Conservation (phyloP, 306 rosid species). For the Psophocarpus tetragonolobus region DNA sequence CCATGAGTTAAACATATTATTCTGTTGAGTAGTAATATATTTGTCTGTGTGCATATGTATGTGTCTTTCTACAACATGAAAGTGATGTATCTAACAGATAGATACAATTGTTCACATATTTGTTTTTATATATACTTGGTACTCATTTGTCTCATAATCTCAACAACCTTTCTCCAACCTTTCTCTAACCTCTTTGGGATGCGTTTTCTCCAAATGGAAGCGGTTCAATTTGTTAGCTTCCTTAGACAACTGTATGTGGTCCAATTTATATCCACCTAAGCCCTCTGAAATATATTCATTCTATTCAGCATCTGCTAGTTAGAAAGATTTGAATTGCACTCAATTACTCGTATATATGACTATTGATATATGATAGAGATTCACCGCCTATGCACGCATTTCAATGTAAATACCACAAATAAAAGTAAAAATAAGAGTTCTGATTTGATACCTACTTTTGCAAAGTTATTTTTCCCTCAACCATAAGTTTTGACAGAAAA, state of each 20-base stretch:
- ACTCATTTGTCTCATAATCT: conserved; percentile 23
- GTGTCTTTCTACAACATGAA: not conserved
- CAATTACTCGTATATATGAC: too few relatives aligned
- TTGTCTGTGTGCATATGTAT: too few relatives aligned
- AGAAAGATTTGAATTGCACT: not conserved
- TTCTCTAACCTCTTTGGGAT: conserved; percentile 31
- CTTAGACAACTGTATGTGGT: conserved; percentile 38
- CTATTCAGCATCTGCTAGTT: not conserved
- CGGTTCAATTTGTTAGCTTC: conserved; percentile 20
- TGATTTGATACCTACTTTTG: too few relatives aligned
- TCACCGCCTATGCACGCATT: too few relatives aligned
- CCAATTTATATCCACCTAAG: conserved; percentile 23
- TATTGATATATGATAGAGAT: not conserved
- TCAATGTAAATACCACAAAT: too few relatives aligned
- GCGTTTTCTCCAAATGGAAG: not conserved
- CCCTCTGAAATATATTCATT: not conserved
- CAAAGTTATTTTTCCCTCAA: too few relatives aligned
- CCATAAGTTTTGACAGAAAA: too few relatives aligned
- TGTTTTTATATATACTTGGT: not conserved
- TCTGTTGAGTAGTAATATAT: not conserved
- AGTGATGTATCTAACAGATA: conserved; percentile 14
- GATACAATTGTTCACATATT: not conserved
- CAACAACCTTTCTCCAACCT: conserved; percentile 24
- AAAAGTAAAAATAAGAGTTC: too few relatives aligned
- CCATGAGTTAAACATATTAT: not conserved